Evolutionary conservation across 1,139 yeast species (phyloP).

Genomic region (Suzukiozyma palmioleophila): DNA sequence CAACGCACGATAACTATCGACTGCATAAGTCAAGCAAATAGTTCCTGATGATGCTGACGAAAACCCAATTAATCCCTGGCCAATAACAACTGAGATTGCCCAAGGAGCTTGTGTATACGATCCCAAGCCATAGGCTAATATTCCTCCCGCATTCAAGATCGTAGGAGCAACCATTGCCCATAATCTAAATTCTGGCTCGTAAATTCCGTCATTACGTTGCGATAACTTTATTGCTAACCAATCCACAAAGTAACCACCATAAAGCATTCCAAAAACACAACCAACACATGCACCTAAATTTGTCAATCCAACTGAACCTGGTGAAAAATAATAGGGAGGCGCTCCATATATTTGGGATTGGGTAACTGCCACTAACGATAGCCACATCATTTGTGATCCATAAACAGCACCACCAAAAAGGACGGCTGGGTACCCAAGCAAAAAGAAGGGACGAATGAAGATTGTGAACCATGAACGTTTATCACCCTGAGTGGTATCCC

Average conservation of each 20-base stretch:
- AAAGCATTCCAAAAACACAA: slow-evolving; percentile 34
- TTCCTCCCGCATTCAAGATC: slow-evolving; percentile 37
- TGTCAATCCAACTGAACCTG: slow-evolving; percentile 36
- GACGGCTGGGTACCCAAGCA: slow-evolving; percentile 52
- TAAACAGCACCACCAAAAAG: slow-evolving; percentile 60
- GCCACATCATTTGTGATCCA: slow-evolving; percentile 61
- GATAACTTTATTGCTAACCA: slow-evolving; percentile 33
- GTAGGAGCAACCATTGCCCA: slow-evolving; percentile 38
- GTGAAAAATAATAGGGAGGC: slow-evolving; percentile 33
- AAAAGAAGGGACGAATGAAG: slow-evolving; percentile 38
- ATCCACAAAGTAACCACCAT: slow-evolving; percentile 43
- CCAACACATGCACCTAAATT: slow-evolving; percentile 41
- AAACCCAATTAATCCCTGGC: slow-evolving; percentile 52
- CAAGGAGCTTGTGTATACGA: slow-evolving; percentile 33
- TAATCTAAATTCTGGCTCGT: slow-evolving; percentile 41
- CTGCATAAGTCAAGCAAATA: slow-evolving; percentile 50
- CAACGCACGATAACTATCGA: slow-evolving; percentile 55
- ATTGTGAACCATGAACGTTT: slow-evolving; percentile 36
- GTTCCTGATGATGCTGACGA: slow-evolving; percentile 57
- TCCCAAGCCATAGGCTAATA: slow-evolving; percentile 38
- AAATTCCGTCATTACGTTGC: slow-evolving; percentile 31
- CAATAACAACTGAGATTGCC: slow-evolving; percentile 51
- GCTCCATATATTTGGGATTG: slow-evolving; percentile 38
- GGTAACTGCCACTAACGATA: slow-evolving; percentile 40
- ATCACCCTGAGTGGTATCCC: slow-evolving; percentile 38